Evolutionary conservation across 2,329 filamentous ascomycete species (phyloP), one percentile per base, ranked within the genome.

Genomic region (Fusarium multiceps): DNA sequence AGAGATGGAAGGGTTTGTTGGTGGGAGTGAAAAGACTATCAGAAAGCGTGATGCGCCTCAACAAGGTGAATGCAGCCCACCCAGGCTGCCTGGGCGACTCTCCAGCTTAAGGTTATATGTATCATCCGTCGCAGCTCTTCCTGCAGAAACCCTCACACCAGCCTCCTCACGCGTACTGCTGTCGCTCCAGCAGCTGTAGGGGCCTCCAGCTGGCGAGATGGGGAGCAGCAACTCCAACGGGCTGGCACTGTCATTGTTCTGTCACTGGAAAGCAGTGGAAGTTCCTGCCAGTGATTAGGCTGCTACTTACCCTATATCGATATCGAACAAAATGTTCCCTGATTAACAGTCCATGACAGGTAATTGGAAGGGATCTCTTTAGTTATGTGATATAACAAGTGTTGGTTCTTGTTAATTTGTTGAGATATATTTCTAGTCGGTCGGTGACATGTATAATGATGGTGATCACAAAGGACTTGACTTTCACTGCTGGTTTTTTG

Each of bases 221-320:
- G 74, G 74, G 66, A 71, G 66, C 30, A 55, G 42, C 54, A 55
- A 42, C 18, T 53, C 20, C 73, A 55, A 78, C 77, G 27, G 23
- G 23, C 7, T 78, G 72, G 76, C 27, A 37, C 23, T 25, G 23
- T 34, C 48, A 37, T 18, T 11, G 30, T 23, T 27, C 34, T 27
- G 23, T 53, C 34, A 27, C 21, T 53, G 23, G 21, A 23, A 25
- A 12, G 21, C 41, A 41, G 32, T 50, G 16, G 12, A 21, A 27
- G 30, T 8, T 37, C 34, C 34, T 37, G 34, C 30, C 4, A 27
- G 4, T 7, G 7, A 28, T 16, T 16, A 16, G 7, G 8, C 10
- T 14, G 18, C 1, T 6, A 8, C n/a, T 14, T 53, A 53, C 49
- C 49, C 49, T 53, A 12, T 21, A 50, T 13, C 3, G 6, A 37